Percentiles rank a stretch among this genome's conserved stretches.
Evolutionary conservation across 1,139 yeast species (phyloP).

Genomic region (Suhomyces maxii): DNA sequence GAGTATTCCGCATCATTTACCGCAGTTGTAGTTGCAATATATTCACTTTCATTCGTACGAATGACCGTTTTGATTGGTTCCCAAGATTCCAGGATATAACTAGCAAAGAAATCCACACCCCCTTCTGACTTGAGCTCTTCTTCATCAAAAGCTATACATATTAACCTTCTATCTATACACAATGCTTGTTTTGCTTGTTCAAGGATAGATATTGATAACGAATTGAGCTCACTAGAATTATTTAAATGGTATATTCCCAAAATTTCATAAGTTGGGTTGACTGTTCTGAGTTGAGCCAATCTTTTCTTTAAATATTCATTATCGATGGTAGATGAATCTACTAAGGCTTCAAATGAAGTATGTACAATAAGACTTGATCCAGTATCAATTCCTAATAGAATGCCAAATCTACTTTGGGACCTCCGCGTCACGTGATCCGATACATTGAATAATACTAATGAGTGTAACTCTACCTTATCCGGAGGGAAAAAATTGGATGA

Average conservation of each 20-base stretch:
- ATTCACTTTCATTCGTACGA: conserved; percentile 25
- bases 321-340: conserved; percentile 19
- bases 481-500: not conserved
- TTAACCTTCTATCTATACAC: not conserved
- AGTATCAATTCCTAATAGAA: conserved; percentile 26
- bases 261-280: conserved; percentile 27
- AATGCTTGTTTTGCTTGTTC: conserved; percentile 6
- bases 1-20: conserved; percentile 24
- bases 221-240: conserved; percentile 7
- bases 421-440: conserved; percentile 26
- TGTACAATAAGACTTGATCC: conserved; percentile 15
- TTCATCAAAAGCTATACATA: conserved; percentile 9
- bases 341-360: conserved; percentile 27
- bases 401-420: conserved; percentile 22
- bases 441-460: conserved; percentile 30
- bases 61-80: conserved; percentile 15
- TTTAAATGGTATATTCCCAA: conserved; percentile 32
- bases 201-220: conserved; percentile 11
- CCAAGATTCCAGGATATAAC: conserved; percentile 2
- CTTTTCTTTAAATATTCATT: conserved; percentile 25
- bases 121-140: conserved; percentile 5
- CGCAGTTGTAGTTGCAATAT: conserved; percentile 29
- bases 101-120: conserved; percentile 4
- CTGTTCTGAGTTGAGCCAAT: conserved; percentile 27
- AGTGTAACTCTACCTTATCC: conserved; percentile 23